phyloP scores from a whole-genome alignment of 768 basidiomycete genomes.

The Phanerochaete carnosa region DNA sequence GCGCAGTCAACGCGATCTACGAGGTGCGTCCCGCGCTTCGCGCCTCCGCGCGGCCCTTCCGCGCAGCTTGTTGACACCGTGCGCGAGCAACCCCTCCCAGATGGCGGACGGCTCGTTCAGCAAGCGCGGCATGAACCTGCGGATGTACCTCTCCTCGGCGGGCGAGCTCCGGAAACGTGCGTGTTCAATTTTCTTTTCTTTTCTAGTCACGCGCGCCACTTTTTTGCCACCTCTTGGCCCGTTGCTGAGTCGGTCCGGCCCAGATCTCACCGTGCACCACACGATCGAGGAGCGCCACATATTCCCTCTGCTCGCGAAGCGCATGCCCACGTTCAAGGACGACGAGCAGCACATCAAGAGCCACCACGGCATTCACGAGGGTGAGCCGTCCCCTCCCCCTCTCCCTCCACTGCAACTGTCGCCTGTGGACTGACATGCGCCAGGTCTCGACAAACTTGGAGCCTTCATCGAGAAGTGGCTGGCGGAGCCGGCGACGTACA shows the following conservation, averaged over 20 bases:
- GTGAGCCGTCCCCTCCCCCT: too few relatives aligned
- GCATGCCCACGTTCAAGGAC: constrained; percentile 46
- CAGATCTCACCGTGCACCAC: constrained; percentile 56
- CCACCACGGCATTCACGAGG: constrained; percentile 52
- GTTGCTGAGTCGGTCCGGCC: background rate
- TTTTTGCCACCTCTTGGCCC: too few relatives aligned
- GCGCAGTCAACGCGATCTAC: constrained; percentile 32
- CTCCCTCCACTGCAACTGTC: too few relatives aligned
- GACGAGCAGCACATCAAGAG: constrained; percentile 45
- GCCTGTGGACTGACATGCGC: too few relatives aligned
- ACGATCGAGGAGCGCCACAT: constrained; percentile 51
- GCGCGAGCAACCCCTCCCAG: constrained; percentile 25
- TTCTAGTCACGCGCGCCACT: too few relatives aligned
- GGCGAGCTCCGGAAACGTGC: constrained; percentile 39
- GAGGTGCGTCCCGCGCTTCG: too few relatives aligned
- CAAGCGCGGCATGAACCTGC: constrained; percentile 39
- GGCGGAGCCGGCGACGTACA: constrained; percentile 42
- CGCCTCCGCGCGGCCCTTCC: too few relatives aligned
- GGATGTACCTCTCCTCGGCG: too few relatives aligned
- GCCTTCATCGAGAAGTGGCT: constrained; percentile 40
- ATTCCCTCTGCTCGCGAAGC: constrained; percentile 48
- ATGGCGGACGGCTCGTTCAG: constrained; percentile 51
- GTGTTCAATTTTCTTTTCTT: constrained; percentile 4
- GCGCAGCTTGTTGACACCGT: background rate
- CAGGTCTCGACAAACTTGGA: constrained; percentile 44